Conservation (phyloP, 2,329 filamentous ascomycete species). For the Periconia macrospinosa region DNA sequence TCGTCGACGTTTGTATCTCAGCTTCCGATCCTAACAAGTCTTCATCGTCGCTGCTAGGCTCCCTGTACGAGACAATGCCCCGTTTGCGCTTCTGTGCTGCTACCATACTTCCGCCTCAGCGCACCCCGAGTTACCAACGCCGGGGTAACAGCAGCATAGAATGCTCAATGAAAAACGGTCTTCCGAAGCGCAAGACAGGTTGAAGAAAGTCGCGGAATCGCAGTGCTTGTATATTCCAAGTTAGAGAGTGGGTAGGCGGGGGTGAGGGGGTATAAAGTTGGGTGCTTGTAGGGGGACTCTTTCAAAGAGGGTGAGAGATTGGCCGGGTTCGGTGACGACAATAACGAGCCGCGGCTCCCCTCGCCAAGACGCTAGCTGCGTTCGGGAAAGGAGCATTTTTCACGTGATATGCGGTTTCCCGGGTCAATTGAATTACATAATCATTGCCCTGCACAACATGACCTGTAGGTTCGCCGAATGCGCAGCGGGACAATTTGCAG, state of each 20-base stretch:
- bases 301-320: too few relatives aligned
- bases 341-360: too few relatives aligned
- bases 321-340: too few relatives aligned
- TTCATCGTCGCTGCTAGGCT: constrained; percentile 37
- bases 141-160: neutral
- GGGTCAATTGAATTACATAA: neutral
- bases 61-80: constrained; percentile 39
- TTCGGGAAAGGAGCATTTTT: too few relatives aligned
- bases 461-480: neutral
- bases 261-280: too few relatives aligned
- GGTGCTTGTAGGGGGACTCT: too few relatives aligned
- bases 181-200: neutral
- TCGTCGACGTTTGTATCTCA: constrained; percentile 10
- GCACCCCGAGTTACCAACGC: neutral
- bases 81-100: constrained; percentile 39
- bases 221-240: too few relatives aligned
- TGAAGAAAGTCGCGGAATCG: too few relatives aligned
- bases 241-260: too few relatives aligned
- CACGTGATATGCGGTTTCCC: too few relatives aligned
- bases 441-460: neutral
- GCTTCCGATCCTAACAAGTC: constrained; percentile 25
- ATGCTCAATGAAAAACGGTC: neutral
- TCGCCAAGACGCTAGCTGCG: too few relatives aligned
- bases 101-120: neutral
- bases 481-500: neutral